phyloP scores from a whole-genome alignment of 805 yeast species.

The Geotrichum ghanense region DNA sequence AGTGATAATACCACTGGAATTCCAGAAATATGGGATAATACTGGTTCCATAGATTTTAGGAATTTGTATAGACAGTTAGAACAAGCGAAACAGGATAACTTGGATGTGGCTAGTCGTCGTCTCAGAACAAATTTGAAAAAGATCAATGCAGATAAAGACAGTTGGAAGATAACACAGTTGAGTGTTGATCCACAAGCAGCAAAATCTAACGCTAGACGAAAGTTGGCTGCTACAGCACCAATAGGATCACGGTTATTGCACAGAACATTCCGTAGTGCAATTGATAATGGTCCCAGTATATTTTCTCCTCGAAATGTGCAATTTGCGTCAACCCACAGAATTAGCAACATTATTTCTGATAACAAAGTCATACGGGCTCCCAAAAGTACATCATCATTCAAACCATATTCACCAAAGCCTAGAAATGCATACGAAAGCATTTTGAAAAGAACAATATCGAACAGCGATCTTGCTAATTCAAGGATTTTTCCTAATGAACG shows the following conservation, averaged over 20 bases:
- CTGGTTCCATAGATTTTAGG: constrained; percentile 12
- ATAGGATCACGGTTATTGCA: not conserved
- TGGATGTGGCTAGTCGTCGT: constrained; percentile 33
- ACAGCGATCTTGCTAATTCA: not conserved
- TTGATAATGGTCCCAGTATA: not conserved
- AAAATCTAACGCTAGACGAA: constrained; percentile 9
- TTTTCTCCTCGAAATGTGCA: not conserved
- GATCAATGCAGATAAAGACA: constrained; percentile 18
- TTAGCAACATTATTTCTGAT: no score
- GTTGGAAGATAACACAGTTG: constrained; percentile 14
- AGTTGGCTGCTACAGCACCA: constrained; percentile 2
- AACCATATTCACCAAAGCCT: not conserved
- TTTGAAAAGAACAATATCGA: not conserved
- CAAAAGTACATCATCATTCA: not conserved
- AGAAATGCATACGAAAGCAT: not conserved
- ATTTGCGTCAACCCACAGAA: no score
- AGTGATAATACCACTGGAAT: no score
- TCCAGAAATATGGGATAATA: not conserved
- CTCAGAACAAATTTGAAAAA: constrained; percentile 21
- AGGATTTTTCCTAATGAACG: no score
- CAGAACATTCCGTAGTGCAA: no score
- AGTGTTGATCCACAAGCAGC: constrained; percentile 15
- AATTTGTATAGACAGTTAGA: constrained; percentile 18
- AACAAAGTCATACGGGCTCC: not conserved
- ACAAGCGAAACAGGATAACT: constrained; percentile 35